Conservation (phyloP, 306 rosid species). For the Styphnolobium japonicum region DNA sequence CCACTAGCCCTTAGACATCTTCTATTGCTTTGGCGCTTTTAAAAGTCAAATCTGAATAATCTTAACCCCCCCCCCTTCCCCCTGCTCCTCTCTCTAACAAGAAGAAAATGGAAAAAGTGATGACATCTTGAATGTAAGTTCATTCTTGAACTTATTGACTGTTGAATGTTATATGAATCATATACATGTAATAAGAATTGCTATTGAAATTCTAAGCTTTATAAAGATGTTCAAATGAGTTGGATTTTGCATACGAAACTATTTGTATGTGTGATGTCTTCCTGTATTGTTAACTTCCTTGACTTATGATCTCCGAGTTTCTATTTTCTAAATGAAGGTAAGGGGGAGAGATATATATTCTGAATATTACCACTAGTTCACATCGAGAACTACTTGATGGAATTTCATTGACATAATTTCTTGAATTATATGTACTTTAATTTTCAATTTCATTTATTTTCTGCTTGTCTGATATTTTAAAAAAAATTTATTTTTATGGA, state of each 20-base stretch:
- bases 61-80: neutral
- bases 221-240: neutral
- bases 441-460: constrained; percentile 6
- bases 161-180: neutral
- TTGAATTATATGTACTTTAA: neutral
- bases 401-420: neutral
- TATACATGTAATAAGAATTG: neutral
- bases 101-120: too few species aligned
- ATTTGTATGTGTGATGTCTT: neutral
- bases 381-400: neutral
- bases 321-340: neutral
- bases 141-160: neutral
- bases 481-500: neutral
- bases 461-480: neutral
- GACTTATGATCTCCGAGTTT: neutral
- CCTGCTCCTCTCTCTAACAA: too few species aligned
- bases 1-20: neutral
- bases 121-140: neutral
- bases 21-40: neutral
- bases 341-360: neutral
- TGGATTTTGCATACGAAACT: constrained; percentile 4
- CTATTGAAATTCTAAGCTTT: neutral
- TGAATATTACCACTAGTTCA: neutral
- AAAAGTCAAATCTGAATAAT: neutral
- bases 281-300: neutral